Evolutionary conservation across 139 green algal genomes (phyloP).

Genomic region (Ettlia oleoabundans): DNA sequence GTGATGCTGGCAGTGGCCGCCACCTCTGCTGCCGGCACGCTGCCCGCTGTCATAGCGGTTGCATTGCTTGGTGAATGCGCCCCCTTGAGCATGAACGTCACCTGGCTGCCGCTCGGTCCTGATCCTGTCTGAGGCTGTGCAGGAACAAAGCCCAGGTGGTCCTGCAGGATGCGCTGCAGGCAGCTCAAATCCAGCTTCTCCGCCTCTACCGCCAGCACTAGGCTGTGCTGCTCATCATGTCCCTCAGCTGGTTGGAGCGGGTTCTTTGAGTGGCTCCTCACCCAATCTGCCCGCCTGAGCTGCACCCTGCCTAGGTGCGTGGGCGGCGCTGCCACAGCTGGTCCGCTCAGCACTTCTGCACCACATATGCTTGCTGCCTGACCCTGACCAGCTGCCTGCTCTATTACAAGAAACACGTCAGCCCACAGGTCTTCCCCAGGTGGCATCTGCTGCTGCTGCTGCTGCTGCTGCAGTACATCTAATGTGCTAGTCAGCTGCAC

Average conservation of each 20-base stretch:
- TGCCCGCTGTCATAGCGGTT: no score
- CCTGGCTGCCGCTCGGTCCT: neutral
- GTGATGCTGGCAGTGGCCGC: conserved; percentile 6
- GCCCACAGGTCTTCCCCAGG: neutral
- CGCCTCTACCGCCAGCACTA: neutral
- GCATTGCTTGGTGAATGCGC: neutral
- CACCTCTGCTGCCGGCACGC: neutral
- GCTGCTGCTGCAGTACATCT: neutral
- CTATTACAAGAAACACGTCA: neutral
- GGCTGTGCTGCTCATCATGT: neutral
- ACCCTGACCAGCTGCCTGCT: neutral
- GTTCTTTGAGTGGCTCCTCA: neutral
- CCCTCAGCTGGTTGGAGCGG: neutral
- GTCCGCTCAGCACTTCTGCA: neutral
- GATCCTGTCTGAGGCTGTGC: no score
- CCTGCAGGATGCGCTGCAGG: conserved; percentile 2
- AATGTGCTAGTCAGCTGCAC: neutral
- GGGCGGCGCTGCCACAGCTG: neutral
- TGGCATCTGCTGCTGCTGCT: neutral
- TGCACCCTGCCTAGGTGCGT: conserved; percentile 3
- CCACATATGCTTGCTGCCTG: neutral
- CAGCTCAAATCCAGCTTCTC: neutral
- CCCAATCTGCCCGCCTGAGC: conserved; percentile 7
- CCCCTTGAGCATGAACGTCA: neutral
- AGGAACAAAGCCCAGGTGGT: neutral